phyloP scores from a whole-genome alignment of 169 alveolate genomes.

The Eimeria maxima region DNA sequence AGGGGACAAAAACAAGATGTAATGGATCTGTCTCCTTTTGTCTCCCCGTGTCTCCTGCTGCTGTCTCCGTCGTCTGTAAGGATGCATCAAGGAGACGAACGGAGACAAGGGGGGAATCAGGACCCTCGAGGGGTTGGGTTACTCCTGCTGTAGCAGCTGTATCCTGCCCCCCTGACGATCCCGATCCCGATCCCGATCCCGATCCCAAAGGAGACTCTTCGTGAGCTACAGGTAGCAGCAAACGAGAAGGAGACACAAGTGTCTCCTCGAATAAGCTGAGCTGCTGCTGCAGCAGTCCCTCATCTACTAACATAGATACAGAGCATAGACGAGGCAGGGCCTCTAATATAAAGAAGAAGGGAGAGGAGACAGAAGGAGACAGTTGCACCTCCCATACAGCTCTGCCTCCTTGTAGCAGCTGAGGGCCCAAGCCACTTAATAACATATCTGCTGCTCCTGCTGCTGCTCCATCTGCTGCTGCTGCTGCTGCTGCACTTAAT shows the following conservation, averaged over 20 bases:
- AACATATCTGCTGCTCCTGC: slow-evolving; percentile 11
- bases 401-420: slow-evolving; percentile 28
- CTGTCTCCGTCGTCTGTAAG: background rate
- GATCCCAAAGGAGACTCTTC: background rate
- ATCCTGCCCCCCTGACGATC: background rate
- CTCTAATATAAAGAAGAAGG: background rate
- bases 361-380: background rate
- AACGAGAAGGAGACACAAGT: background rate
- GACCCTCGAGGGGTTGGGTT: background rate
- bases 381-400: background rate
- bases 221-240: slow-evolving; percentile 1
- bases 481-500: background rate
- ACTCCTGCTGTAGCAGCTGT: background rate
- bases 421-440: background rate
- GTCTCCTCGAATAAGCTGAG: background rate
- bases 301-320: background rate
- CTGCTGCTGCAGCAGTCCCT: background rate
- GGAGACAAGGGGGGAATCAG: background rate
- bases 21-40: background rate
- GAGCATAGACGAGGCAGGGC: slow-evolving; percentile 6
- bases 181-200: too few species aligned
- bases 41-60: background rate
- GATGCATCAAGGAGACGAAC: background rate
- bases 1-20: background rate
- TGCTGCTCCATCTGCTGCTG: slow-evolving; percentile 23